phyloP scores from a whole-genome alignment of 768 basidiomycete species.

The Wakefieldia striispora region DNA sequence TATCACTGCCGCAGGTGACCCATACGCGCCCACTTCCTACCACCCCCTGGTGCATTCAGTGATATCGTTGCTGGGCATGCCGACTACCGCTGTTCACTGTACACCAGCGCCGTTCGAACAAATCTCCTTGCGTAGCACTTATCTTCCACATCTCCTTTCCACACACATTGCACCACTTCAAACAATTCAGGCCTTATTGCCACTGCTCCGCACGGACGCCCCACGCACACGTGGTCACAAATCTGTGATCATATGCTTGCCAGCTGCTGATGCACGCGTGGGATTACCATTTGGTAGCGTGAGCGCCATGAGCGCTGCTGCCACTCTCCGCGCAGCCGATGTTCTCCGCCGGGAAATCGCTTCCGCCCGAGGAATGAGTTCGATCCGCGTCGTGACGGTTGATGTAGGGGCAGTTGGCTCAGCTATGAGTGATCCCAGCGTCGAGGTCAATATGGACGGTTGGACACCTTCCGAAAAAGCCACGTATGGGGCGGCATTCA shows the following conservation, averaged over 20 bases:
- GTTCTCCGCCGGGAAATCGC: slow-evolving; percentile 75
- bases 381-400: slow-evolving; percentile 54
- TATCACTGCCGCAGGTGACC: slow-evolving; percentile 74
- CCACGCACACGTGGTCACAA: slow-evolving; percentile 41
- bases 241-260: slow-evolving; percentile 70
- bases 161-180: slow-evolving; percentile 78
- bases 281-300: slow-evolving; percentile 67
- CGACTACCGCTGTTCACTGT: slow-evolving; percentile 35
- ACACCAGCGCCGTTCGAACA: slow-evolving; percentile 66
- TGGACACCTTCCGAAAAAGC: slow-evolving; percentile 76
- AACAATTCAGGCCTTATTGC: slow-evolving; percentile 72
- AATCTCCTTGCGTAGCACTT: slow-evolving; percentile 57
- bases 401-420: slow-evolving; percentile 64
- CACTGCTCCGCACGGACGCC: slow-evolving; percentile 71
- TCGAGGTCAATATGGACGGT: slow-evolving; percentile 53
- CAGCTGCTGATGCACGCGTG: slow-evolving; percentile 67
- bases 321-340: slow-evolving; percentile 68
- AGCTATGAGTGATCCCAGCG: slow-evolving; percentile 27
- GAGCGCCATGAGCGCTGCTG: slow-evolving; percentile 74
- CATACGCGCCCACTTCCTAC: slow-evolving; percentile 62
- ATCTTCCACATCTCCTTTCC: slow-evolving; percentile 68
- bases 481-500: slow-evolving; percentile 71
- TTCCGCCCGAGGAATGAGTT: slow-evolving; percentile 60
- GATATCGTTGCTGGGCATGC: slow-evolving; percentile 70
- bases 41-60: slow-evolving; percentile 75